Base-by-base conservation (phyloP, 1,284 basidiomycete species). In the Gomphus bonarii region DNA sequence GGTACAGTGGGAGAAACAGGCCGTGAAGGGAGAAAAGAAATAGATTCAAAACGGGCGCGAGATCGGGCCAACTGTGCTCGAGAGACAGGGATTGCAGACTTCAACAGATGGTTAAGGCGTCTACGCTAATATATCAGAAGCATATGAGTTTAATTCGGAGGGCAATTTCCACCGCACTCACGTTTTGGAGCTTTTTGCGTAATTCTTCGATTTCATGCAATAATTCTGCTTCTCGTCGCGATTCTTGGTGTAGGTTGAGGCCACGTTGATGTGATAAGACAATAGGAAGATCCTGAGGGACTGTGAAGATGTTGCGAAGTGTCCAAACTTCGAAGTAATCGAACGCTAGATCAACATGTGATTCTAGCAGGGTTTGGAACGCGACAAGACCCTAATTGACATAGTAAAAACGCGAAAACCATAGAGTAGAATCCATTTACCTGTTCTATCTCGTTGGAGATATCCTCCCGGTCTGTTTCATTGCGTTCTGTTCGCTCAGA, bases 271-370 rank as follows among this genome's bases (percentile, higher is more conserved):
- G 85, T 1, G 85, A 85, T 2, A 82, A 75, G 9, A 89, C 81
- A 46, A 88, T 69, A 1, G 80, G 81, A 22, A 88, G 64, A 60
- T 82, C 79, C 1, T 76, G 73, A 1, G 81, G 79, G 16, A 89
- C 73, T 46, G 79, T 76, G 65, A 89, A 89, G 59, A 88, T 86
- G 66, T 89, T 89, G 33, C 87, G 73, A 64, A 88, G 66, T 9
- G 80, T 81, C 86, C 87, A 89, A 0, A 81, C 81, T 69, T 89
- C 87, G 63, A 89, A 85, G 66, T 85, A 85, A 67, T 89, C 86
- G 60, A 89, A 87, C 1, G 86, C 86, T 52, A 88, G 76, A 64
- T 89, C 86, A 44, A 84, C 85, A 62, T 89, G 86, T 54, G 81
- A 80, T 64, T 89, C 85, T 22, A 89, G 73, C 40, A 89, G 73